Conservation (phyloP, 345 rosid species). For the Bruguiera gymnorhiza region DNA sequence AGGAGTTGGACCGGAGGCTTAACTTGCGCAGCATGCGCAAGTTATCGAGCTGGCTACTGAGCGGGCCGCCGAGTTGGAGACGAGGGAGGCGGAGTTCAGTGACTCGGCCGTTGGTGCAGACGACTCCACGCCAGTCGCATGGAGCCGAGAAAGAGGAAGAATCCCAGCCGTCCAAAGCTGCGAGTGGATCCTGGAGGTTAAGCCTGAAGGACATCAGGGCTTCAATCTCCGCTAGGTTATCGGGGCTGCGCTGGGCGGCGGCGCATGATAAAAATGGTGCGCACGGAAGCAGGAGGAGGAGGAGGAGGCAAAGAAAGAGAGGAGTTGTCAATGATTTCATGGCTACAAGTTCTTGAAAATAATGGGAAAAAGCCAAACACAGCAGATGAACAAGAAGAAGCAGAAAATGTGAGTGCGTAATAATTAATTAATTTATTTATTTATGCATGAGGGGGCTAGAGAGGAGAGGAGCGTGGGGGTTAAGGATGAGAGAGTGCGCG, state of each 20-base stretch:
- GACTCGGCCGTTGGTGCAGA: constrained; percentile 54
- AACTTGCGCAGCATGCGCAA: constrained; percentile 56
- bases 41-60: constrained; percentile 51
- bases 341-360: too few species aligned
- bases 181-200: constrained; percentile 69
- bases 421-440: neutral
- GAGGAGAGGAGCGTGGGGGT: neutral
- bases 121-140: constrained; percentile 90
- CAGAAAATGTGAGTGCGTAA: neutral
- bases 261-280: constrained; percentile 20
- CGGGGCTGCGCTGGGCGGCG: constrained; percentile 26
- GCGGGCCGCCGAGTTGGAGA: constrained; percentile 69
- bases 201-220: constrained; percentile 71
- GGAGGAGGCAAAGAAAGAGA: neutral
- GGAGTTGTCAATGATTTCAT: neutral
- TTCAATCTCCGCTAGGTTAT: constrained; percentile 52
- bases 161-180: constrained; percentile 68
- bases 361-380: neutral
- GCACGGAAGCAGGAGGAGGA: constrained; percentile 14
- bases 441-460: neutral
- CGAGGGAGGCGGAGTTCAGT: constrained; percentile 70
- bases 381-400: neutral
- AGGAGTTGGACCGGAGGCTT: constrained; percentile 67
- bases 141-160: constrained; percentile 69
- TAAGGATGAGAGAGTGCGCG: neutral